Conservation (phyloP, 768 basidiomycete genomes). For the Amanita rimosa region DNA sequence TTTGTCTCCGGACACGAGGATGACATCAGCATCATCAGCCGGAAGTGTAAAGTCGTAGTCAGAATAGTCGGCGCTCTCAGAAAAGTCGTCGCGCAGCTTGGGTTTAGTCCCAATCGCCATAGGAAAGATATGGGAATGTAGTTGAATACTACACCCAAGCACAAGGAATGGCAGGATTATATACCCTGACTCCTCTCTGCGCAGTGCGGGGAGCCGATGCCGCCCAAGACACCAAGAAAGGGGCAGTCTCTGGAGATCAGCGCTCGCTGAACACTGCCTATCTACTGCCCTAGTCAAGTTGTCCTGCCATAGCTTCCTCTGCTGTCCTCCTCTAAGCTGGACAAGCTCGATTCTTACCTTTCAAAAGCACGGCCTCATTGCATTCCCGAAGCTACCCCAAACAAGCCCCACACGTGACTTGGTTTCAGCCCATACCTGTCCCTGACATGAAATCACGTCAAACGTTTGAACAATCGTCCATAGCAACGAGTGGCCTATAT, state of each 20-base stretch:
- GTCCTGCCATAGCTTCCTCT: neutral
- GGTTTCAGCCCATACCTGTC: too few relatives aligned
- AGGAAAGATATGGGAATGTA: neutral
- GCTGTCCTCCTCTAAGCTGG: neutral
- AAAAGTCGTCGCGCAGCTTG: neutral
- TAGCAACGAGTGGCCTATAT: too few relatives aligned
- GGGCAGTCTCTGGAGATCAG: neutral
- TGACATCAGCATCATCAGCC: constrained; percentile 34
- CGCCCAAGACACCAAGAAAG: neutral
- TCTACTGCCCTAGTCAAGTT: neutral
- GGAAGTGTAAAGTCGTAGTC: constrained; percentile 11
- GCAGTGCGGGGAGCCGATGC: neutral
- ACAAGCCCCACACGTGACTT: neutral
- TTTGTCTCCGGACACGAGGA: constrained; percentile 30
- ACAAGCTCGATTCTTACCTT: neutral
- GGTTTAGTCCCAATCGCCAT: neutral
- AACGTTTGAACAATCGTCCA: too few relatives aligned
- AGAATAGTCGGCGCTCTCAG: neutral
- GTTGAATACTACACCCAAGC: neutral
- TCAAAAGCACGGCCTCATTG: neutral
- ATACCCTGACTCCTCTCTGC: neutral
- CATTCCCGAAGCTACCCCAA: neutral
- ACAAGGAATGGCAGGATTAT: neutral
- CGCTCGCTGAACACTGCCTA: neutral
- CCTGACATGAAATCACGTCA: too few relatives aligned